Conservation (phyloP, 371 early-diverging fungal genomes). For the Haplosporangium sp. region DNA sequence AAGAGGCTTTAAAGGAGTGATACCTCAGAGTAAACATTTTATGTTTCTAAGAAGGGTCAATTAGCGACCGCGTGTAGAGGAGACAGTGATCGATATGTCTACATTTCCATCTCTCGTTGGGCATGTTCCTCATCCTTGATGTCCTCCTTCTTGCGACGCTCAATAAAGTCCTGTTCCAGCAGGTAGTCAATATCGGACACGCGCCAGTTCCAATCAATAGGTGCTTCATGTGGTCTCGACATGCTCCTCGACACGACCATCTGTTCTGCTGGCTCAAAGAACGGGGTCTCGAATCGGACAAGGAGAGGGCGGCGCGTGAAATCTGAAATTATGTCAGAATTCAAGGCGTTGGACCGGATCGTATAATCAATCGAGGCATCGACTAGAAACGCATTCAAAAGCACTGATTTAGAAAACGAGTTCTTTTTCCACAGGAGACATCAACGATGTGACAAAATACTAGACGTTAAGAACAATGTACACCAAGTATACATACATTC, state of each 20-base stretch:
- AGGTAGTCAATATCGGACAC: conserved; percentile 69
- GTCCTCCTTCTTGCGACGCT: conserved; percentile 43
- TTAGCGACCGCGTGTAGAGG: too few relatives aligned
- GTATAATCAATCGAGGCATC: conserved; percentile 67
- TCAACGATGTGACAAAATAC: too few relatives aligned
- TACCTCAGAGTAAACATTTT: too few relatives aligned
- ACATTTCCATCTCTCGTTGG: conserved; percentile 51
- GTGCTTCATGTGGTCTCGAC: conserved; percentile 62
- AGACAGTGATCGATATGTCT: neutral
- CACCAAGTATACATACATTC: conserved; percentile 20
- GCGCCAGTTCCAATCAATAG: conserved; percentile 68
- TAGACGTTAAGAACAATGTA: neutral
- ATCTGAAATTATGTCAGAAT: conserved; percentile 58
- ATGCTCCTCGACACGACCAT: conserved; percentile 63
- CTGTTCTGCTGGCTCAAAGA: conserved; percentile 63
- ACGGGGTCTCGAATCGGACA: conserved; percentile 69
- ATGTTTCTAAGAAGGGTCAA: too few relatives aligned
- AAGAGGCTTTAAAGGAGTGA: too few relatives aligned
- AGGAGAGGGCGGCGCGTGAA: conserved; percentile 61
- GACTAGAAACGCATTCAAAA: conserved; percentile 22
- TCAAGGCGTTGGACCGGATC: conserved; percentile 26
- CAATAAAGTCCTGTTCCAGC: conserved; percentile 63
- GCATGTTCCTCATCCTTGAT: conserved; percentile 49
- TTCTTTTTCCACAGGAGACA: too few relatives aligned
- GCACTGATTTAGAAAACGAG: neutral